Conservation (phyloP, 1,139 yeast genomes). For the Sugiyamaella novakii region DNA sequence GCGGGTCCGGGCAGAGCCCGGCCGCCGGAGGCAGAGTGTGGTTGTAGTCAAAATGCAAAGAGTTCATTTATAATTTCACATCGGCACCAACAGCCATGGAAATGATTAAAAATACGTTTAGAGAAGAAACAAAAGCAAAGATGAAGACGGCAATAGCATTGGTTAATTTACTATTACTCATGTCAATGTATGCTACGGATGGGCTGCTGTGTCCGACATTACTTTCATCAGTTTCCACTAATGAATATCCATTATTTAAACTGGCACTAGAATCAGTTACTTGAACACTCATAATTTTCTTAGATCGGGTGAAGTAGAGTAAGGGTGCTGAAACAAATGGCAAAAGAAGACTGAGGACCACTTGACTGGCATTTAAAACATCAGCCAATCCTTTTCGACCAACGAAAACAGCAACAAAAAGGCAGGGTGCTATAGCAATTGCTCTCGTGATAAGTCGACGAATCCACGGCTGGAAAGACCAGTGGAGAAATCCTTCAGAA, state of each 20-base stretch:
- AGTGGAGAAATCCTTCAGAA: conserved; percentile 85
- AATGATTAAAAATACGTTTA: conserved; percentile 71
- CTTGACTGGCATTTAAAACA: conserved; percentile 85
- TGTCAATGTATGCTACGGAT: conserved; percentile 45
- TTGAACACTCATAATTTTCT: conserved; percentile 72
- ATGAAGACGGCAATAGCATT: conserved; percentile 59
- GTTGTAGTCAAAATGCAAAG: conserved; percentile 7
- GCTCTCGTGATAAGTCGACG: conserved; percentile 81
- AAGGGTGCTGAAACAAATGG: conserved; percentile 93
- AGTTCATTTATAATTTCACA: conserved; percentile 42
- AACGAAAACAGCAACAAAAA: conserved; percentile 69
- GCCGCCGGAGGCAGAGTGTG: conserved; percentile 1
- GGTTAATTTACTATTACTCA: conserved; percentile 66
- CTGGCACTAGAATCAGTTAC: conserved; percentile 19
- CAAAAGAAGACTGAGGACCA: conserved; percentile 75
- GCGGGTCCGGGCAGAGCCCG: conserved; percentile 9
- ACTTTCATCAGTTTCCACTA: conserved; percentile 16
- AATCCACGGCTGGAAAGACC: conserved; percentile 85
- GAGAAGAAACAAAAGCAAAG: conserved; percentile 70
- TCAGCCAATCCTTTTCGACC: conserved; percentile 86
- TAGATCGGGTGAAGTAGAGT: conserved; percentile 77
- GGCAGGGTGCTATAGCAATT: conserved; percentile 86
- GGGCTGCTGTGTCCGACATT: conserved; percentile 5
- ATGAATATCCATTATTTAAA: conserved; percentile 11
- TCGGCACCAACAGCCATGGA: conserved; percentile 72